Evolutionary conservation across 352 stramenopile genomes (phyloP).

Genomic region (Pythium sukuiense): DNA sequence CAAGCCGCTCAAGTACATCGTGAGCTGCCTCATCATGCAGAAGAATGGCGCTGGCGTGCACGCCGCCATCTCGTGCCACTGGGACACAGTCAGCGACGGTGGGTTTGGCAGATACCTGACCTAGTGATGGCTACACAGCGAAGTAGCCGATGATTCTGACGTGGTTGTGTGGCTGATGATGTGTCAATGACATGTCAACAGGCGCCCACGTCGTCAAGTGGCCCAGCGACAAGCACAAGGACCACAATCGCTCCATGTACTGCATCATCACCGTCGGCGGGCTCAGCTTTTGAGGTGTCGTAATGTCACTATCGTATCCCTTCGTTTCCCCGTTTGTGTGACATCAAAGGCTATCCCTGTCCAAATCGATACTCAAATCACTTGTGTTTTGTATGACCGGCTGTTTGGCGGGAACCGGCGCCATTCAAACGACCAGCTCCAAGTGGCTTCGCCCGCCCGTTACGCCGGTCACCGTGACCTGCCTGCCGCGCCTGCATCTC

Average conservation of each 20-base stretch:
- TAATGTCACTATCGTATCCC: not conserved
- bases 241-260: conserved; percentile 89
- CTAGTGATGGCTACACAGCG: not conserved
- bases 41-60: conserved; percentile 93
- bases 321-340: not conserved
- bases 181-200: conserved; percentile 12
- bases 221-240: conserved; percentile 89
- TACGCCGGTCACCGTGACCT: not conserved
- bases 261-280: conserved; percentile 88
- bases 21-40: conserved; percentile 93
- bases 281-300: conserved; percentile 60
- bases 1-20: conserved; percentile 93
- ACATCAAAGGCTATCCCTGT: not conserved
- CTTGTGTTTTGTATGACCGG: no score
- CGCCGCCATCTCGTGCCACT: conserved; percentile 86
- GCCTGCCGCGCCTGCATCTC: no score
- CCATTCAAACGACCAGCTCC: no score
- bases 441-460: no score
- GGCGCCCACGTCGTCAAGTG: conserved; percentile 84
- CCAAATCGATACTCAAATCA: no score
- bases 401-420: no score
- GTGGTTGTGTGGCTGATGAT: not conserved
- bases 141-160: not conserved
- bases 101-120: not conserved
- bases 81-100: conserved; percentile 91